phyloP scores from a whole-genome alignment of 2,329 filamentous ascomycete species.

The Leptosphaerulina australis region DNA sequence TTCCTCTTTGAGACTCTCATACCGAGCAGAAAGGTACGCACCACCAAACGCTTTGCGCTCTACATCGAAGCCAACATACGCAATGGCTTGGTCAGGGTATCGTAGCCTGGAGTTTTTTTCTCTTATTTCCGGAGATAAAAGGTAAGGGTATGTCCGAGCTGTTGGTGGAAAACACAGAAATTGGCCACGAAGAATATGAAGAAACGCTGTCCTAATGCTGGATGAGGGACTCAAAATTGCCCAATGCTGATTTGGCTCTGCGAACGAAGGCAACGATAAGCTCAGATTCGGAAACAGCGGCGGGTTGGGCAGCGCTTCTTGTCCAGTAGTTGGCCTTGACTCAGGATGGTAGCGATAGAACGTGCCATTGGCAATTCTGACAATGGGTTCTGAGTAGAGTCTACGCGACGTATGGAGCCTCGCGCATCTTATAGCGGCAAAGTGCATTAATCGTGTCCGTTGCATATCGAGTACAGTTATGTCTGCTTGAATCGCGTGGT shows the following conservation, averaged over 20 bases:
- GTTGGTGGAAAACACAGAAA: conserved; percentile 76
- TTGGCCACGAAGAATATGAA: conserved; percentile 77
- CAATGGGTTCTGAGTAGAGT: conserved; percentile 34
- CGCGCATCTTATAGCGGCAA: conserved; percentile 36
- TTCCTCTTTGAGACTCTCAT: conserved; percentile 84
- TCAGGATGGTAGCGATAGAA: conserved; percentile 79
- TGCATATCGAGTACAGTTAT: conserved; percentile 36
- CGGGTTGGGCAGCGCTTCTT: conserved; percentile 63
- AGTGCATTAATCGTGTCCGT: conserved; percentile 37
- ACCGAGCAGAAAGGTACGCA: conserved; percentile 85
- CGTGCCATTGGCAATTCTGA: conserved; percentile 65
- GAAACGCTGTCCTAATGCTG: conserved; percentile 79
- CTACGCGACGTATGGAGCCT: conserved; percentile 25
- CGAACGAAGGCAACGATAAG: conserved; percentile 70
- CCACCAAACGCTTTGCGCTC: conserved; percentile 66
- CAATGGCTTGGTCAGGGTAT: conserved; percentile 71
- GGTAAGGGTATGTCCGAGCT: conserved; percentile 78
- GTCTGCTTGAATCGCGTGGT: conserved; percentile 10
- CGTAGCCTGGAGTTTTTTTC: conserved; percentile 59
- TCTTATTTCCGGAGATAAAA: conserved; percentile 68
- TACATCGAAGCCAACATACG: conserved; percentile 88
- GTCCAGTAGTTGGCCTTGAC: conserved; percentile 46
- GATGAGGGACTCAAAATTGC: conserved; percentile 81
- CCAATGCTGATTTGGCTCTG: conserved; percentile 68
- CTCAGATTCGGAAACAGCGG: conserved; percentile 74